Percentiles rank a stretch among this genome's conserved stretches.
Conservation (phyloP, 179 eudicot species). For the Amaranthus tricolor region DNA sequence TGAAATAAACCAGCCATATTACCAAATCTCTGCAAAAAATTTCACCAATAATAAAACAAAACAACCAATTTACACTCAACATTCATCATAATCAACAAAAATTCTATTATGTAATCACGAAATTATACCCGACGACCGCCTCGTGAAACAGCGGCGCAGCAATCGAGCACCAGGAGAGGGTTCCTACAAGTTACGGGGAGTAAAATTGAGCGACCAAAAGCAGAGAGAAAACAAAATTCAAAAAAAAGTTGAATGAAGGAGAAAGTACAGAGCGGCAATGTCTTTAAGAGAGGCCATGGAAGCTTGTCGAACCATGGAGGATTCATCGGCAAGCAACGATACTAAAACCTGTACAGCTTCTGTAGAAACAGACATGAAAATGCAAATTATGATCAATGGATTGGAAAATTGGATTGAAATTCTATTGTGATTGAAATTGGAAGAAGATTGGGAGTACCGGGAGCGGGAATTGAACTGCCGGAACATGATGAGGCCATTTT, state of each 20-base stretch:
- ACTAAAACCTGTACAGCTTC: slow-evolving; percentile 89
- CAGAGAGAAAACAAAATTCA: not conserved
- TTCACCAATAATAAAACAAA: not conserved
- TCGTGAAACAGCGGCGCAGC: slow-evolving; percentile 78
- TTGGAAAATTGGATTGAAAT: not conserved
- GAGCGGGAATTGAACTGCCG: slow-evolving; percentile 66
- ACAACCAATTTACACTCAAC: not conserved
- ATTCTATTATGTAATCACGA: not conserved
- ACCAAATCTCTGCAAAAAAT: slow-evolving; percentile 60
- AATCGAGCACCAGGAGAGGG: slow-evolving; percentile 91
- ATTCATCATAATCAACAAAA: not conserved
- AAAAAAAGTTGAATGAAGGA: not conserved
- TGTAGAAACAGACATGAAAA: slow-evolving; percentile 23
- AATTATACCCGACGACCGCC: slow-evolving; percentile 84
- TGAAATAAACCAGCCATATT: slow-evolving; percentile 91
- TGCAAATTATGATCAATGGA: not conserved
- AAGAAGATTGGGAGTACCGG: slow-evolving; percentile 41
- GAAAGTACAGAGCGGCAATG: slow-evolving; percentile 61
- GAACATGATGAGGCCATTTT: slow-evolving; percentile 72
- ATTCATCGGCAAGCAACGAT: slow-evolving; percentile 72
- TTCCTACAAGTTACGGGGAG: slow-evolving; percentile 43
- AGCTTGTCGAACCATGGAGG: slow-evolving; percentile 69
- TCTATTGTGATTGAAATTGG: not conserved
- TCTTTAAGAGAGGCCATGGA: slow-evolving; percentile 81
- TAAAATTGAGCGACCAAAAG: not conserved